These are phyloP conservation scores for Exophiala sp. DNA, from an alignment of 2,329 filamentous ascomycete genomes.

Conservation along the genomic window DNA sequence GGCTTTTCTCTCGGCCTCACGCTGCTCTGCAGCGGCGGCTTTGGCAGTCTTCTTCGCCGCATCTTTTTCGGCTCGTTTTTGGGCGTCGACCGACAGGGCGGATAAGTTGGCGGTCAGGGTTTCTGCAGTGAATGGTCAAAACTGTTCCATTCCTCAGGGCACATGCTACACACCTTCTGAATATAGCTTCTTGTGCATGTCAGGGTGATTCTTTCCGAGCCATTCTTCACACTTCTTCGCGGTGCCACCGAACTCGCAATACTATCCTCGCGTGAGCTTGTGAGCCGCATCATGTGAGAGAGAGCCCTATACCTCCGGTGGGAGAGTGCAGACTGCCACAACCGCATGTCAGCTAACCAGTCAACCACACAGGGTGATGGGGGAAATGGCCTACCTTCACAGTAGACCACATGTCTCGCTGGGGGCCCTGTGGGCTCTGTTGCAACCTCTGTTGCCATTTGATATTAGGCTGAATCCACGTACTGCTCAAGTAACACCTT, in stretches of 20 bases:
- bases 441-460: constrained; percentile 29
- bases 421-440: constrained; percentile 39
- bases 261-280: constrained; percentile 54
- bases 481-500: constrained; percentile 19
- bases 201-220: constrained; percentile 71
- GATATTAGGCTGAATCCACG: constrained; percentile 15
- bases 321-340: constrained; percentile 58
- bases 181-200: constrained; percentile 76
- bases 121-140: constrained; percentile 48
- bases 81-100: constrained; percentile 81
- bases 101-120: constrained; percentile 80
- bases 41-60: constrained; percentile 95
- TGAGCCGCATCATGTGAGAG: neutral
- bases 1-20: constrained; percentile 77
- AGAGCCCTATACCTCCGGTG: constrained; percentile 58
- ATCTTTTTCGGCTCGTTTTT: constrained; percentile 93
- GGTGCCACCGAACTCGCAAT: constrained; percentile 97
- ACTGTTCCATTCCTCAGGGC: neutral
- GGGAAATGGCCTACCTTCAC: constrained; percentile 51
- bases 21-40: constrained; percentile 80
- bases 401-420: constrained; percentile 59
- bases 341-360: constrained; percentile 18
- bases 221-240: constrained; percentile 97
- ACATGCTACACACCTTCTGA: constrained; percentile 65
- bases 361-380: neutral